Evolutionary conservation across 495 filamentous ascomycete species (phyloP).

Genomic region (Annulohypoxylon nitens): DNA sequence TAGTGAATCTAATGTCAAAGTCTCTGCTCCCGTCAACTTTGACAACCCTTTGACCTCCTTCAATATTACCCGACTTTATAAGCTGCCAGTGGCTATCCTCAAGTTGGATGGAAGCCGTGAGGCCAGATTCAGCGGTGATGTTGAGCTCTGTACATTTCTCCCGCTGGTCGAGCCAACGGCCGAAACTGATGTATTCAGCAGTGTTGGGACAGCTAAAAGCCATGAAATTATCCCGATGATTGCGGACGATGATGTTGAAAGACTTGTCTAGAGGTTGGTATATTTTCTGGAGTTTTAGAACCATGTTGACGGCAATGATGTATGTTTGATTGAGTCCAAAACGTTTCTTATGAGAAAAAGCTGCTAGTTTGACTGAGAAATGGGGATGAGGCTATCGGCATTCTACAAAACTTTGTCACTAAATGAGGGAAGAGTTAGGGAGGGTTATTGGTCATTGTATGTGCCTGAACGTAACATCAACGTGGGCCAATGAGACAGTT

Average conservation of each 20-base stretch:
- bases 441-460: no score
- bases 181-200: not conserved
- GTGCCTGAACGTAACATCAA: no score
- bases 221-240: not conserved
- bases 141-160: not conserved
- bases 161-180: not conserved
- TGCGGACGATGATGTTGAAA: not conserved
- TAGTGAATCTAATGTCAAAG: not conserved
- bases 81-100: not conserved
- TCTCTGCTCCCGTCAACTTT: not conserved
- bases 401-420: no score
- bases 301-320: not conserved
- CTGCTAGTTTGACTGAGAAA: no score
- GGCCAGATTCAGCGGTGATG: not conserved
- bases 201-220: not conserved
- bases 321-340: not conserved
- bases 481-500: no score
- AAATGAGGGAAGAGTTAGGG: no score
- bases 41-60: not conserved
- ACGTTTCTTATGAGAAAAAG: not conserved
- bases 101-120: not conserved
- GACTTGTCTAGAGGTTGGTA: not conserved
- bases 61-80: not conserved
- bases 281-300: not conserved
- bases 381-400: no score